Base-by-base conservation (phyloP, 108 stramenopile species). In the Nitzschia sp. region DNA sequence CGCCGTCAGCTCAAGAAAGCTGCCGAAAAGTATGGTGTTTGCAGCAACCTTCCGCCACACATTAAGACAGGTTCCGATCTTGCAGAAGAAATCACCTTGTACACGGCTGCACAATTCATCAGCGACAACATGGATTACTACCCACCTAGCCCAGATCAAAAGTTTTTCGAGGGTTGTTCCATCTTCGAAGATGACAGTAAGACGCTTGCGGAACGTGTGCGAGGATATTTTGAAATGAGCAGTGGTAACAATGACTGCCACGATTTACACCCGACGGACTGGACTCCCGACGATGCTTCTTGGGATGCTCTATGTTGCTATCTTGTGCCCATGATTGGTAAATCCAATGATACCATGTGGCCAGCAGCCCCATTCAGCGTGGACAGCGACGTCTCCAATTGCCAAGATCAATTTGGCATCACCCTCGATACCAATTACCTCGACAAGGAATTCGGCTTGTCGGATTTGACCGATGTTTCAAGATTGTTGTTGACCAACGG, bases 101-200 rank as follows among this genome's bases (percentile, higher is more conserved):
- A 88, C 17, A 82, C 88, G 0, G 63, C 79, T 9, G 77, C 81
- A 48, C 60, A 71, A 2, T 88, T 86, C 68, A 87, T 89, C 17
- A 79, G 86, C 35, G 78, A 65, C 46, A 85, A 93, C 68, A 90
- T 90, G 89, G 89, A 49, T 1, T 78, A 76, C 51, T 89, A 93
- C 42, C 92, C 92, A 9, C 92, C 92, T 8, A 6, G 38, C 13
- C 38, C 38, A 6, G 83, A 78, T 3, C 72, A 75, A 13, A 65
- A 83, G 1, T 42, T 42, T 42, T 75, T 68, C 17, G 69, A 66
- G 56, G 89, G 71, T 1, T 93, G 92, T 57, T 53, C 64, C 17
- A 65, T 88, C 3, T 89, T 90, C 54, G 80, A 82, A 68, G 46
- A 78, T 17, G 32, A 63, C 4, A 58, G 72, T 15, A 8, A 32